Conservation (phyloP, 108 stramenopile genomes). For the Skeletonema menzelii region DNA sequence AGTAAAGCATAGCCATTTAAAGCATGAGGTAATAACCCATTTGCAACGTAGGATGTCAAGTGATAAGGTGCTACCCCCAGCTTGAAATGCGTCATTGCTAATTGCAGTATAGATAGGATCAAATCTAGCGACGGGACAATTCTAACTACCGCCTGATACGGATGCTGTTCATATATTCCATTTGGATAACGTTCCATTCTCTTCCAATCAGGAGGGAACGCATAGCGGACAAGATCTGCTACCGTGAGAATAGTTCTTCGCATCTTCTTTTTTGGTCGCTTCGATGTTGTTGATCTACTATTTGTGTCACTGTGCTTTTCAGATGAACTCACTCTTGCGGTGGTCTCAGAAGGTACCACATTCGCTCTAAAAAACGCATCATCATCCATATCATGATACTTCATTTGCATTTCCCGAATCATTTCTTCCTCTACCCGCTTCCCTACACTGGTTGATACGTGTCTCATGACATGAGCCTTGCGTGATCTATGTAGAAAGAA, state of each 20-base stretch:
- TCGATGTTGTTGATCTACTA: constrained; percentile 13
- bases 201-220: constrained; percentile 2
- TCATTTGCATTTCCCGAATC: constrained; percentile 20
- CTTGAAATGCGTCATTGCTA: constrained; percentile 49
- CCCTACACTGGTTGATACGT: constrained; percentile 43
- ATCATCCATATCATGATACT: constrained; percentile 21
- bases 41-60: constrained; percentile 53
- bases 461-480: constrained; percentile 21
- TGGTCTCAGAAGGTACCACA: not conserved
- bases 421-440: constrained; percentile 45
- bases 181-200: constrained; percentile 14
- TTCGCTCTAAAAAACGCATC: constrained; percentile 11
- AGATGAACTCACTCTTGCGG: not conserved
- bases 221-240: not conserved
- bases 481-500: constrained; percentile 32
- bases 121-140: constrained; percentile 55
- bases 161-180: constrained; percentile 32
- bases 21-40: constrained; percentile 60
- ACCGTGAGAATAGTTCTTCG: constrained; percentile 16
- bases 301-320: constrained; percentile 12
- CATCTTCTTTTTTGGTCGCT: constrained; percentile 2
- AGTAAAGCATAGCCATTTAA: constrained; percentile 59
- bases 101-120: constrained; percentile 50
- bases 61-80: constrained; percentile 51
- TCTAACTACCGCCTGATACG: constrained; percentile 52